A percentile compares a stretch with the other conserved stretches of the same genome.
Conservation (phyloP, 768 basidiomycete genomes). For the Mycena haematopus region DNA sequence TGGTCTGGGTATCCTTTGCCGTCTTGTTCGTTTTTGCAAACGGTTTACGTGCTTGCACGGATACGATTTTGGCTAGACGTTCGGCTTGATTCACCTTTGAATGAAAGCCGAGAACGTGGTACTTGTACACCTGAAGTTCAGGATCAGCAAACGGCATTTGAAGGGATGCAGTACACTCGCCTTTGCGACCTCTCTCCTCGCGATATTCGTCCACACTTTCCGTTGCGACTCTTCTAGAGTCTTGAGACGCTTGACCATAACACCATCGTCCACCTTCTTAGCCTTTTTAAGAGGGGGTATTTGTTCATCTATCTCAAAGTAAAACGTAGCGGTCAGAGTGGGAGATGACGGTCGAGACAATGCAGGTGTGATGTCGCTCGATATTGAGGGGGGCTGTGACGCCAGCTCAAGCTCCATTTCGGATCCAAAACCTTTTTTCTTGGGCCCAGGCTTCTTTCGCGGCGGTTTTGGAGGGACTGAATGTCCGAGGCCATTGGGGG, state of each 20-base stretch:
- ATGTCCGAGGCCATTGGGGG: slow-evolving; percentile 55
- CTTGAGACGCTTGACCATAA: slow-evolving; percentile 77
- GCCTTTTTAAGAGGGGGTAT: slow-evolving; percentile 77
- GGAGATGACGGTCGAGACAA: slow-evolving; percentile 78
- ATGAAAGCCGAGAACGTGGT: slow-evolving; percentile 69
- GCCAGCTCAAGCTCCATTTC: slow-evolving; percentile 59
- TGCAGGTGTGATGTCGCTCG: slow-evolving; percentile 74
- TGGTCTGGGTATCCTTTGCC: slow-evolving; percentile 82
- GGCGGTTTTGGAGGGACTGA: slow-evolving; percentile 55
- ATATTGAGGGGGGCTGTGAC: slow-evolving; percentile 60
- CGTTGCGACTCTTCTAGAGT: slow-evolving; percentile 83
- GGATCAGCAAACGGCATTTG: slow-evolving; percentile 4
- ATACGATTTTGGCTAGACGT: slow-evolving; percentile 76
- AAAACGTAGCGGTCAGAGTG: slow-evolving; percentile 64
- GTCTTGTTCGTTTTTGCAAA: slow-evolving; percentile 77
- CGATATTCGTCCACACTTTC: slow-evolving; percentile 92
- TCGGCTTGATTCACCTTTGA: slow-evolving; percentile 73
- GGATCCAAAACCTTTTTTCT: slow-evolving; percentile 63
- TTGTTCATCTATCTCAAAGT: slow-evolving; percentile 67
- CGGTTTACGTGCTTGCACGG: slow-evolving; percentile 80
- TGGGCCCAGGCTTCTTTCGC: slow-evolving; percentile 62
- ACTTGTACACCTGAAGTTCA: slow-evolving; percentile 74
- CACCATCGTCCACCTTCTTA: slow-evolving; percentile 75
- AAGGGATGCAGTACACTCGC: slow-evolving; percentile 42
- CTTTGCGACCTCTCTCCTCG: slow-evolving; percentile 83